Evolutionary conservation across 257 asterid species (phyloP).

Genomic region (Gardenia jasminoides): DNA sequence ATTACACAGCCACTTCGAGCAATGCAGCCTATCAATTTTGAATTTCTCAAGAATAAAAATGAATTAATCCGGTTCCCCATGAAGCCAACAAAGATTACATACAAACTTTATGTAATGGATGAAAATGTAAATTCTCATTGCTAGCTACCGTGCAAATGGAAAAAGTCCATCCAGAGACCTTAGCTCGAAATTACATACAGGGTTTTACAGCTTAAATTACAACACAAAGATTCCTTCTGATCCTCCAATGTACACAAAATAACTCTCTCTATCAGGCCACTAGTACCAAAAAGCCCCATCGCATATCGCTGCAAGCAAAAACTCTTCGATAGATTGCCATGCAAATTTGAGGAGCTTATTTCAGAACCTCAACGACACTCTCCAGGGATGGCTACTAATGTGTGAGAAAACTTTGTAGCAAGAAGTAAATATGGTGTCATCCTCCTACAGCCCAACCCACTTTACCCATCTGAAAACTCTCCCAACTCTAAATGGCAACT

Average conservation of each 20-base stretch:
- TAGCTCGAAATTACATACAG: slow-evolving; percentile 19
- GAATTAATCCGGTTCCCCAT: neutral
- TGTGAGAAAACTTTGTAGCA: slow-evolving; percentile 3
- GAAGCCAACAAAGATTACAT: neutral
- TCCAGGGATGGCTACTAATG: slow-evolving; percentile 2
- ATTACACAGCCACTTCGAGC: neutral
- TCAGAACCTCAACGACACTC: neutral
- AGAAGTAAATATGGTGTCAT: neutral
- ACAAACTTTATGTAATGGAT: neutral
- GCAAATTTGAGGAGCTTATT: neutral
- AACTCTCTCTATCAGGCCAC: slow-evolving; percentile 4
- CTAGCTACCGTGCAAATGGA: neutral
- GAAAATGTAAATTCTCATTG: neutral
- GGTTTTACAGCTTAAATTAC: slow-evolving; percentile 11
- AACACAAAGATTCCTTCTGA: neutral
- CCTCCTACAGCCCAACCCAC: slow-evolving; percentile 80
- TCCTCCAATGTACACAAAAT: slow-evolving; percentile 21
- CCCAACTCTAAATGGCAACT: slow-evolving; percentile 81
- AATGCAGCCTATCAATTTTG: neutral
- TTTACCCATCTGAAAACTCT: slow-evolving; percentile 90
- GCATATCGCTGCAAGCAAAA: neutral
- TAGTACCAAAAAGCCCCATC: neutral
- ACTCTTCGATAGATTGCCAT: slow-evolving; percentile 1
- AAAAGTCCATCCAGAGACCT: slow-evolving; percentile 1
- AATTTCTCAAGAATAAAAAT: neutral